Base-by-base conservation (phyloP, 108 stramenopile genomes). In the Nitzschia putrida region DNA sequence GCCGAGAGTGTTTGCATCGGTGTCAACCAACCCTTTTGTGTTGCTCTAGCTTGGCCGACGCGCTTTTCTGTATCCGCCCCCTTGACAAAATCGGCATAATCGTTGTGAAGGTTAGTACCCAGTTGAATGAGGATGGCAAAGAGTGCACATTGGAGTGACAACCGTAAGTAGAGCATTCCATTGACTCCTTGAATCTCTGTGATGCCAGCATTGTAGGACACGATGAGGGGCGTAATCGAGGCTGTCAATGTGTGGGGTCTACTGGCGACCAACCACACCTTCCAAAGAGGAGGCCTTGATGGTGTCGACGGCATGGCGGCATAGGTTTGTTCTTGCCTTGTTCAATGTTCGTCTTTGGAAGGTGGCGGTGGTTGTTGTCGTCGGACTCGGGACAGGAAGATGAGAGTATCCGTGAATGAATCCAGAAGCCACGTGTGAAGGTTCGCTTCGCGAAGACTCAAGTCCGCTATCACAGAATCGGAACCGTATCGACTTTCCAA, bases 211-310 rank as follows among this genome's bases (percentile, higher is more conserved):
- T 53, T 16, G 55, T 77, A 81, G 29, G 86, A 85, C 18, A 90
- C 90, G 20, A 93, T 25, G 9, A 88, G 77, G 42, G 95, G 95
- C 43, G 84, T 45, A 16, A 95, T 24, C 34, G 83, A 80, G 52
- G 92, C 94, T 20, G 92, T 91, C 52, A 95, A 76, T n/a, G 95
- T 95, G 77, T 95, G 91, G 0, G 95, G 95, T 21, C 95, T 87
- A 21, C 83, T 67, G 47, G 95, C 92, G 7, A 86, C 65, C 47
- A 83, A 72, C 91, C 91, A 93, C 10, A 95, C 83, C 72, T 88
- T 82, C 76, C 82, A 81, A 20, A 68, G 64, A 3, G 90, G 82
- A 11, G 94, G 94, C 26, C 81, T 63, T 16, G n/a, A n/a, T n/a
- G n/a, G 26, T 9, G 53, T 49, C n/a, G 47, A 49, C 14, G 47